Percentiles rank a stretch among this genome's conserved stretches.
Conservation (phyloP, 345 rosid species). For the Raphanus sativus region DNA sequence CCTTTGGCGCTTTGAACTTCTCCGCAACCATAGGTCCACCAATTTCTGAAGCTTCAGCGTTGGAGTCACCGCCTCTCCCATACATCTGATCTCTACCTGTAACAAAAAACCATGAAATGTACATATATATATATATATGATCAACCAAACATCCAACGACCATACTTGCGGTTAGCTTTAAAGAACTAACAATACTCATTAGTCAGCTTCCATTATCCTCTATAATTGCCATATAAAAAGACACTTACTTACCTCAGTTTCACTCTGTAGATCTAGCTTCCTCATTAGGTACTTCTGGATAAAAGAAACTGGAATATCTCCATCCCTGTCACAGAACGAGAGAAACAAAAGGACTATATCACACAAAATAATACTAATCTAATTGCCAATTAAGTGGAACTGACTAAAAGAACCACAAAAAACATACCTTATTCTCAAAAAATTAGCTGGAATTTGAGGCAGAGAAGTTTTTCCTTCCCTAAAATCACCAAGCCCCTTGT, state of each 20-base stretch:
- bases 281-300: slow-evolving; percentile 79
- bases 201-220: slow-evolving; percentile 4
- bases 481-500: slow-evolving; percentile 42
- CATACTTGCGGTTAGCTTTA: neutral
- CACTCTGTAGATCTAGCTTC: slow-evolving; percentile 70
- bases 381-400: neutral
- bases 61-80: slow-evolving; percentile 72
- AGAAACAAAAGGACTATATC: neutral
- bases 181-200: neutral
- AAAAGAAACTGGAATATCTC: slow-evolving; percentile 65
- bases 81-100: slow-evolving; percentile 82
- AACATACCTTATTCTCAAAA: slow-evolving; percentile 75
- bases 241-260: slow-evolving; percentile 73
- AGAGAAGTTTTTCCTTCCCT: slow-evolving; percentile 69
- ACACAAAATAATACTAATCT: neutral
- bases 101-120: neutral
- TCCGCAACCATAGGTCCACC: slow-evolving; percentile 70
- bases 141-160: slow-evolving; percentile 7
- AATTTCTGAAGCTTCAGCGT: slow-evolving; percentile 53
- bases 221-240: slow-evolving; percentile 22
- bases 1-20: slow-evolving; percentile 48
- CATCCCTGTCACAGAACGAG: slow-evolving; percentile 59
- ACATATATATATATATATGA: neutral
- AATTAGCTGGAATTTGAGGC: slow-evolving; percentile 69
- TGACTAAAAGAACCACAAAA: neutral